Evolutionary conservation across 139 green algal genomes (phyloP).

Genomic region (Coelastrella sp.): DNA sequence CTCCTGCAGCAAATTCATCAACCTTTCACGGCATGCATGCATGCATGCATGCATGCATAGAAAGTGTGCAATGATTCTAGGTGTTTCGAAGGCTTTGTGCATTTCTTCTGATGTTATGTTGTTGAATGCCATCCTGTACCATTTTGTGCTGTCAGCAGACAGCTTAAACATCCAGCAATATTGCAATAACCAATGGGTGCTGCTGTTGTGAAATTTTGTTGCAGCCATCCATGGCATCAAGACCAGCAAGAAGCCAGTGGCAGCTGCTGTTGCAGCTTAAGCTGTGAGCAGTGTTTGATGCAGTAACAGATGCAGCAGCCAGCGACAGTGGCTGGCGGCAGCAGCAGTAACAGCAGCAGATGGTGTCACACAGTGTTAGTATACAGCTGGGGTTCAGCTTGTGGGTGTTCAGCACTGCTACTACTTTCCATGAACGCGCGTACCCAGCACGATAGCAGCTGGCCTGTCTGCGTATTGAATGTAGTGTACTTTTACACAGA

Average conservation of each 20-base stretch:
- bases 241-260: slow-evolving; percentile 60
- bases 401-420: too few species aligned
- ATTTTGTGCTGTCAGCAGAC: too few species aligned
- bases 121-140: too few species aligned
- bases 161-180: too few species aligned
- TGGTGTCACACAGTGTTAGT: not conserved
- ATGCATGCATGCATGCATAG: too few species aligned
- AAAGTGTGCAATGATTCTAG: too few species aligned
- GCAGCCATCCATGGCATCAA: slow-evolving; percentile 76
- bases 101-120: too few species aligned
- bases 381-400: too few species aligned
- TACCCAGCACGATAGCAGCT: not conserved
- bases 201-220: not conserved
- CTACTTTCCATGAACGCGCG: too few species aligned
- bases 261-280: slow-evolving; percentile 29
- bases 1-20: too few species aligned
- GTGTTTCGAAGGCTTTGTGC: too few species aligned
- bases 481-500: not conserved
- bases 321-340: not conserved
- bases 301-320: not conserved
- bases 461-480: not conserved
- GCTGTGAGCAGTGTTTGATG: not conserved
- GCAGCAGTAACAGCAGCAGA: slow-evolving; percentile 1
- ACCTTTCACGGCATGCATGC: too few species aligned
- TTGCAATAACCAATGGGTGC: not conserved